A percentile compares a stretch with the other conserved stretches of the same genome.
Conservation (phyloP, 192 early-diverging fungal genomes). For the Pilaira anomala region DNA sequence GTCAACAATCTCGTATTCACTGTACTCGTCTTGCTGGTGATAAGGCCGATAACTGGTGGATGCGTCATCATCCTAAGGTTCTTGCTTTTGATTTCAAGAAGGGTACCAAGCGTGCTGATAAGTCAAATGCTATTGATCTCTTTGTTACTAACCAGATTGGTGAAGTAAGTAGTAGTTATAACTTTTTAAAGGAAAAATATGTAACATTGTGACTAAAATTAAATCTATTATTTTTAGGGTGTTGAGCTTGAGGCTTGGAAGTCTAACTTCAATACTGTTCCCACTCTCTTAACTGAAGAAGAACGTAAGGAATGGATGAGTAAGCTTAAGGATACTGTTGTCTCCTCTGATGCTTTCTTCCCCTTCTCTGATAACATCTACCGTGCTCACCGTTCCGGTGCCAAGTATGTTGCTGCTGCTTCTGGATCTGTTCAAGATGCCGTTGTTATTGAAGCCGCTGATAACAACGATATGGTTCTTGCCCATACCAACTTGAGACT, state of each 20-base stretch:
- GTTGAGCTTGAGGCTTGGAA: conserved; percentile 75
- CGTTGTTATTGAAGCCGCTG: conserved; percentile 76
- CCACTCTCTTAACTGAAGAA: conserved; percentile 69
- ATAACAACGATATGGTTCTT: conserved; percentile 78
- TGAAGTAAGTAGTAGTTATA: conserved; percentile 37
- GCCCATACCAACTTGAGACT: conserved; percentile 87
- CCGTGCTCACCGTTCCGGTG: conserved; percentile 80
- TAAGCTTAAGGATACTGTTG: conserved; percentile 67
- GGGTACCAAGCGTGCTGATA: conserved; percentile 88
- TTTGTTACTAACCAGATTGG: conserved; percentile 90
- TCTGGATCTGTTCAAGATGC: conserved; percentile 89
- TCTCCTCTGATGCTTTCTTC: conserved; percentile 99
- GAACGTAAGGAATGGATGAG: conserved; percentile 79
- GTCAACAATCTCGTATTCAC: conserved; percentile 98
- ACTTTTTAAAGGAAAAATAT: neutral
- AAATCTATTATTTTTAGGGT: conserved; percentile 22
- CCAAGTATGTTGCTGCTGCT: conserved; percentile 85
- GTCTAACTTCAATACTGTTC: conserved; percentile 76
- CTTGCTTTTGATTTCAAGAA: conserved; percentile 85
- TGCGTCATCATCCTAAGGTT: conserved; percentile 95
- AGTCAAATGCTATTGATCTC: conserved; percentile 95
- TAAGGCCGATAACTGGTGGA: conserved; percentile 99
- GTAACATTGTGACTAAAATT: no score
- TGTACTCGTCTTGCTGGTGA: conserved; percentile 98
- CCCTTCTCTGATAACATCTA: conserved; percentile 97